Evolutionary conservation across 345 rosid genomes (phyloP).

Genomic region (Psidium friedrichsthalianum): DNA sequence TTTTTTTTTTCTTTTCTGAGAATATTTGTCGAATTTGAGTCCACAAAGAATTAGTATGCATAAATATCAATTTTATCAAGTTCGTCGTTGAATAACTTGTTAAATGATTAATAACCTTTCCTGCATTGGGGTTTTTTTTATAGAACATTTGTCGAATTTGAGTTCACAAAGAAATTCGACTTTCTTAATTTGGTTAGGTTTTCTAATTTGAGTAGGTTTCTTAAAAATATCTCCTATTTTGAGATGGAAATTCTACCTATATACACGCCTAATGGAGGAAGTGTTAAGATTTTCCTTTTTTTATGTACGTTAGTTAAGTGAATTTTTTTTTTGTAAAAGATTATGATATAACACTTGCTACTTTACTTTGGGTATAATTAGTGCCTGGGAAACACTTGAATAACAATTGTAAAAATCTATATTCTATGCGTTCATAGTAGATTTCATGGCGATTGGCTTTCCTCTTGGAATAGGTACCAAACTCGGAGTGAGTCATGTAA

Average conservation of each 20-base stretch:
- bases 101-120: not conserved
- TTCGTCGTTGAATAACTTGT: not conserved
- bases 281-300: not conserved
- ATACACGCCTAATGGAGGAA: not conserved
- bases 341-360: not conserved
- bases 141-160: not conserved
- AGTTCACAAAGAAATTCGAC: not conserved
- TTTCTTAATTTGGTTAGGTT: not conserved
- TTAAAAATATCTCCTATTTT: not conserved
- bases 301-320: not conserved
- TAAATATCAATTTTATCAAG: not conserved
- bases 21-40: not conserved
- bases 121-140: not conserved
- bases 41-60: not conserved
- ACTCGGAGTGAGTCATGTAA: not conserved
- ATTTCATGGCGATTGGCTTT: not conserved
- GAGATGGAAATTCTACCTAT: not conserved
- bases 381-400: not conserved
- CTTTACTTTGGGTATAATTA: not conserved
- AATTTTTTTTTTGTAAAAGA: not conserved
- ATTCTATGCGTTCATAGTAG: not conserved
- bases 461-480: not conserved
- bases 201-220: not conserved
- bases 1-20: not conserved
- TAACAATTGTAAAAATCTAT: not conserved